Percentiles rank a stretch among this genome's conserved stretches.
Evolutionary conservation across 148 eudicot genomes (phyloP).

Genomic region (Vaccinium darrowii): DNA sequence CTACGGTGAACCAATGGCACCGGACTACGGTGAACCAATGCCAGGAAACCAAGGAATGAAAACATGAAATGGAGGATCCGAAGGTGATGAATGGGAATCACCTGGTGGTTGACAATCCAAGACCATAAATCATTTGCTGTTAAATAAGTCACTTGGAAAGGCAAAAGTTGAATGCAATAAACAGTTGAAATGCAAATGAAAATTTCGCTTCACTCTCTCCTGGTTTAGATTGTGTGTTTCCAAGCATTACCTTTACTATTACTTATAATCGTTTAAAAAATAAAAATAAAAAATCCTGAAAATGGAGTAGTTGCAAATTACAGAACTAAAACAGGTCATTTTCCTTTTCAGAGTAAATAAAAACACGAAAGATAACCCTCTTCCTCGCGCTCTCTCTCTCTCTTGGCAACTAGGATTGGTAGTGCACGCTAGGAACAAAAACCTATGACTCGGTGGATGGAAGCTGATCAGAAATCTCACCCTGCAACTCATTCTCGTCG

Average conservation of each 20-base stretch:
- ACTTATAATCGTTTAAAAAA: not conserved
- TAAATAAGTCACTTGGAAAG: too few species aligned
- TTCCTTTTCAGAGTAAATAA: not conserved
- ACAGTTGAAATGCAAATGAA: not conserved
- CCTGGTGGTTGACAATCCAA: not conserved
- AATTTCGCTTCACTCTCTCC: not conserved
- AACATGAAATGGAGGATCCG: not conserved
- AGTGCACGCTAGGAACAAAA: not conserved
- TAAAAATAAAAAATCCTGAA: not conserved
- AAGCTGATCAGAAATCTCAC: constrained; percentile 32
- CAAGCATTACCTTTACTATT: not conserved
- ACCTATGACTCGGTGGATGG: constrained; percentile 7
- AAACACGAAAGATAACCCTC: not conserved
- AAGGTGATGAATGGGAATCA: not conserved
- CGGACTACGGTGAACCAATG: not conserved
- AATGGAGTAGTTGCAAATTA: not conserved
- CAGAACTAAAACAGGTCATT: not conserved
- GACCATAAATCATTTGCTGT: not conserved
- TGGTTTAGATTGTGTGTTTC: not conserved
- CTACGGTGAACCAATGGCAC: too few species aligned
- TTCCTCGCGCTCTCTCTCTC: not conserved
- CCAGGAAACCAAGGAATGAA: not conserved
- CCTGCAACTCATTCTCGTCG: constrained; percentile 62
- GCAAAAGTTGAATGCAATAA: not conserved
- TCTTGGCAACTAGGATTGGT: not conserved